phyloP scores from a whole-genome alignment of 148 eudicot genomes.

The Salicornia ramosissima region DNA sequence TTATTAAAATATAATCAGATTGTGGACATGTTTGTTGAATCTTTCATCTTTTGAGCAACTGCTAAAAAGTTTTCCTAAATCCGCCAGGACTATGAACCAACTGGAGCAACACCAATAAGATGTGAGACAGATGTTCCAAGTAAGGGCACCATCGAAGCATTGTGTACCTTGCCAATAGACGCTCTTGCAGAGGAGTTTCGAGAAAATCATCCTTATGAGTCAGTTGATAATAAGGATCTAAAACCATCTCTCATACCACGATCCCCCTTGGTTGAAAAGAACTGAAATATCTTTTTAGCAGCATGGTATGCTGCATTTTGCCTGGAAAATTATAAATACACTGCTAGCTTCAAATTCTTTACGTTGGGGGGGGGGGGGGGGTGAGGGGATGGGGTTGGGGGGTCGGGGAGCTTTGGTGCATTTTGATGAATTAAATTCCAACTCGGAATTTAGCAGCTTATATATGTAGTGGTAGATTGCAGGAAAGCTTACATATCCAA shows the following conservation, averaged over 20 bases:
- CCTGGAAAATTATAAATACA: slow-evolving; percentile 22
- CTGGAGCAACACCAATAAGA: slow-evolving; percentile 72
- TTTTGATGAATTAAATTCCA: slow-evolving; percentile 39
- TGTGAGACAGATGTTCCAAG: slow-evolving; percentile 75
- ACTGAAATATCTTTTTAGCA: slow-evolving; percentile 29
- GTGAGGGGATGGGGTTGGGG: slow-evolving; percentile 15
- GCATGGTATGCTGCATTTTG: slow-evolving; percentile 3
- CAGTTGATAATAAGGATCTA: slow-evolving; percentile 56
- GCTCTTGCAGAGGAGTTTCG: slow-evolving; percentile 71
- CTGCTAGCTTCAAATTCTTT: too few species aligned
- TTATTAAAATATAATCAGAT: too few species aligned
- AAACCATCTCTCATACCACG: slow-evolving; percentile 73
- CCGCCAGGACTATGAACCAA: slow-evolving; percentile 82
- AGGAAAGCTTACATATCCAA: neutral
- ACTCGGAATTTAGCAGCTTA: slow-evolving; percentile 49
- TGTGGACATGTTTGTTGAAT: too few species aligned
- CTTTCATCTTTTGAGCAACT: neutral
- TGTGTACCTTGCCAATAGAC: slow-evolving; percentile 85
- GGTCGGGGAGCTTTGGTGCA: slow-evolving; percentile 4
- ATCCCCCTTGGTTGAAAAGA: slow-evolving; percentile 66
- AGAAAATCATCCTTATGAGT: slow-evolving; percentile 74
- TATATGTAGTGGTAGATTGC: slow-evolving; percentile 5
- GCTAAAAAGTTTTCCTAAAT: neutral
- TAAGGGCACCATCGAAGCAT: slow-evolving; percentile 75
- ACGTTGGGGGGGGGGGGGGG: slow-evolving; percentile 8